Base-by-base conservation (phyloP, 176 grass and related monocot species). In the Tuctoria greenei region DNA sequence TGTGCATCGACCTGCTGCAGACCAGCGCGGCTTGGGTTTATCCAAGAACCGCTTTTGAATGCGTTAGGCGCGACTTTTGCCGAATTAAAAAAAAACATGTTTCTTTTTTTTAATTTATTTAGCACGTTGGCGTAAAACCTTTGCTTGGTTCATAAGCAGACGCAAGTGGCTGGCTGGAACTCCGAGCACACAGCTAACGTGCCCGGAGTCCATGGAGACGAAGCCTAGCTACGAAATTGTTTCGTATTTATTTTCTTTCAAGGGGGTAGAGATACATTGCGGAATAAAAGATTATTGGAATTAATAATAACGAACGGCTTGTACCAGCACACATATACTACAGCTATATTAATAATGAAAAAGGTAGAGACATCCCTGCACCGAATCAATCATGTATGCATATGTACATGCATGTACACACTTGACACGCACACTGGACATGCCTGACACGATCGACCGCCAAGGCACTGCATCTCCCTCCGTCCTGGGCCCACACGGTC, bases 351-450 rank as follows among this genome's bases (percentile, higher is more conserved):
- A 47, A 18, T 49, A 86, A 79, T 59, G 73, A 85, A 89, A 67
- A 85, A 89, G 82, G 52, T 78, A 86, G 69, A 78, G 50, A 61
- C 36, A 25, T 46, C 40, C 74, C 55, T 74, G 79, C 46, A 84
- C 76, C 71, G 64, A 84, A 76, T 56, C 70, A 84, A 84, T 26
- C 81, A 71, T 39, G 18, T 72, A 72, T 37, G 74, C 23, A 37
- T 64, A 63, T 46, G 24, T 51, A 72, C 50, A 73, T 11, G 7
- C n/a, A 69, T 46, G 24, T 15, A 27, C 11, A 28, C 23, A 14
- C 57, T 13, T 23, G 8, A 51, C 61, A 63, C n/a, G 62, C 36
- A 37, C 72, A 66, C 18, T 12, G 13, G n/a, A n/a, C n/a, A n/a
- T 14, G 46, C 15, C 18, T 5, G 42, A 44, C 61, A 56, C 28